phyloP scores from a whole-genome alignment of 2,329 filamentous ascomycete species.

The Alternaria arbusti region DNA sequence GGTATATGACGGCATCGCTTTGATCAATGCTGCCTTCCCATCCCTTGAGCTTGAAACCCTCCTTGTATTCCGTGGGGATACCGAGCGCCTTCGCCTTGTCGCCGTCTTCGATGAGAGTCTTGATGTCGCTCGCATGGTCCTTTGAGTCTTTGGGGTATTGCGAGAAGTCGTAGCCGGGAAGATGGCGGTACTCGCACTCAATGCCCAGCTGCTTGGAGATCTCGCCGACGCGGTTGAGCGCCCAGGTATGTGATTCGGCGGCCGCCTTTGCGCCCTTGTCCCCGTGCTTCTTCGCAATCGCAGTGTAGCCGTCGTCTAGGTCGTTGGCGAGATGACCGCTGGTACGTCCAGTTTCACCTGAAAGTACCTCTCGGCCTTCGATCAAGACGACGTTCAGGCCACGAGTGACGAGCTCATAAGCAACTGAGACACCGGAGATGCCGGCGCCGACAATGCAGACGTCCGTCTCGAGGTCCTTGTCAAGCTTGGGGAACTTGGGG shows the following conservation, averaged over 20 bases:
- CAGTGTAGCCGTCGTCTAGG: constrained; percentile 60
- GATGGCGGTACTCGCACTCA: constrained; percentile 62
- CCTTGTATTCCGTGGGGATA: constrained; percentile 51
- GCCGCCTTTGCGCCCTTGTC: constrained; percentile 56
- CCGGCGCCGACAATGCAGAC: constrained; percentile 61
- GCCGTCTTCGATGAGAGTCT: constrained; percentile 55
- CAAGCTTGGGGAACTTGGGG: constrained; percentile 54
- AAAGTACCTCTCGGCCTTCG: constrained; percentile 61
- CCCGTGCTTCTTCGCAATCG: constrained; percentile 61
- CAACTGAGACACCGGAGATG: constrained; percentile 59
- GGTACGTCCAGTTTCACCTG: constrained; percentile 62
- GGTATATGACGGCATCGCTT: constrained; percentile 57
- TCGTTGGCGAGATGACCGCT: constrained; percentile 62
- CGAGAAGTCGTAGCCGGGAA: constrained; percentile 60
- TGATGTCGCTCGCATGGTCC: constrained; percentile 55
- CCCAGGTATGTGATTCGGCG: constrained; percentile 63
- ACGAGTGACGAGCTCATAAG: constrained; percentile 61
- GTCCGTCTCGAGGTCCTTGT: constrained; percentile 54
- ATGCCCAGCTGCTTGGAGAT: constrained; percentile 58
- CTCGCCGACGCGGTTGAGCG: constrained; percentile 59
- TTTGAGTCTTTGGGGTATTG: constrained; percentile 54
- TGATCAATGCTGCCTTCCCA: constrained; percentile 61
- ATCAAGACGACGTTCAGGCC: constrained; percentile 60
- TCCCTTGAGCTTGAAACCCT: constrained; percentile 57
- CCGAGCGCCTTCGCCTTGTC: constrained; percentile 54